A percentile compares a stretch with the other conserved stretches of the same genome.
phyloP scores from a whole-genome alignment of 768 basidiomycete species.

The Phylloporus scabripes region DNA sequence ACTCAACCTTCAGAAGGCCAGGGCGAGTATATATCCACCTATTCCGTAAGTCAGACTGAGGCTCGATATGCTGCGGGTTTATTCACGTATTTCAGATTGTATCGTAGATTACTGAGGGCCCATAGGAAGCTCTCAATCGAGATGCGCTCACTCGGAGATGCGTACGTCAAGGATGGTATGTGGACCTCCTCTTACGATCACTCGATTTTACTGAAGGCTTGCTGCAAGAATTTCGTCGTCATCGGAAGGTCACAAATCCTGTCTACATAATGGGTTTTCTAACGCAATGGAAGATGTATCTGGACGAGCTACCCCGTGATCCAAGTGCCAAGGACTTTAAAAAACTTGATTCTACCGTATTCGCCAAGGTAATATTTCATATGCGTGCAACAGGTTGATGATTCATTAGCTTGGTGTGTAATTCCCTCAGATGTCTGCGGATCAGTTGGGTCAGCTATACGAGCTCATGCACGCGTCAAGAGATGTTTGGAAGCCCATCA shows the following conservation, averaged over 20 bases:
- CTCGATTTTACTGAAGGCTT: constrained; percentile 4
- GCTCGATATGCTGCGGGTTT: background rate
- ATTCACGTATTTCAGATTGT: constrained; percentile 47
- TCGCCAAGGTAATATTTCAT: constrained; percentile 59
- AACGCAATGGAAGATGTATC: constrained; percentile 91
- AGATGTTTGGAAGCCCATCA: constrained; percentile 72
- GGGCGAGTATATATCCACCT: constrained; percentile 71
- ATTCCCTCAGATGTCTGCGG: constrained; percentile 65
- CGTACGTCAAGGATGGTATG: constrained; percentile 75
- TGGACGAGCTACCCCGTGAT: constrained; percentile 61
- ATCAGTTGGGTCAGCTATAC: constrained; percentile 91
- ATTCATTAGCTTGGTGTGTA: background rate
- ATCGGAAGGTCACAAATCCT: constrained; percentile 75
- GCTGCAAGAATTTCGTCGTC: constrained; percentile 77
- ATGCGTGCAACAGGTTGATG: constrained; percentile 3
- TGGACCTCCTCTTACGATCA: constrained; percentile 4
- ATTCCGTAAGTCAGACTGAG: constrained; percentile 53
- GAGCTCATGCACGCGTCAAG: constrained; percentile 92
- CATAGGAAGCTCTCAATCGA: constrained; percentile 69
- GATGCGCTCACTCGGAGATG: constrained; percentile 81
- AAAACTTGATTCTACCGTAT: constrained; percentile 60
- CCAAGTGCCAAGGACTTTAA: constrained; percentile 44
- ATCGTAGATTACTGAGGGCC: constrained; percentile 72
- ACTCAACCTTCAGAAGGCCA: constrained; percentile 56
- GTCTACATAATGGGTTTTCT: constrained; percentile 92